Percentiles rank a stretch among this genome's conserved stretches.
These are phyloP conservation scores for Thamnidium elegans DNA, from an alignment of 192 early-diverging fungal genomes.

Conservation along the genomic window DNA sequence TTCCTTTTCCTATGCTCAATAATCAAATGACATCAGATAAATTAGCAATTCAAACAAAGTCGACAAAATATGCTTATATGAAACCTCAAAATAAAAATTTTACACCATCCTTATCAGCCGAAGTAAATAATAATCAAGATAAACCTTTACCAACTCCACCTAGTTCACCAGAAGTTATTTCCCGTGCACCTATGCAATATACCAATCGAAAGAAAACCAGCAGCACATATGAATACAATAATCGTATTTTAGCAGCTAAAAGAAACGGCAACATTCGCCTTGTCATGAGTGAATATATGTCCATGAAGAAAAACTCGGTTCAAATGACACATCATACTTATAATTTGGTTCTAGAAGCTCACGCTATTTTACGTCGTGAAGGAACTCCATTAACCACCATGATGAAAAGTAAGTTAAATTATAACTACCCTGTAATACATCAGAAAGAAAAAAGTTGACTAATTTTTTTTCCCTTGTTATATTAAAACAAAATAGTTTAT, in stretches of 20 bases:
- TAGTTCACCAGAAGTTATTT: not conserved
- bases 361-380: conserved; percentile 28
- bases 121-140: not conserved
- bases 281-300: conserved; percentile 21
- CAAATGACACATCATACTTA: conserved; percentile 28
- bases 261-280: conserved; percentile 19
- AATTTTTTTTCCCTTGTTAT: not conserved
- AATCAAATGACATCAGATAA: not conserved
- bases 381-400: conserved; percentile 23
- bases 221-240: conserved; percentile 13
- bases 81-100: too few relatives aligned
- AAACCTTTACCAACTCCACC: not conserved
- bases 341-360: conserved; percentile 30
- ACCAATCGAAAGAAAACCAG: not conserved
- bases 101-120: not conserved
- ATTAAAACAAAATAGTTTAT: conserved; percentile 23
- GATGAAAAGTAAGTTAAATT: conserved; percentile 15
- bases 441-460: not conserved
- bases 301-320: conserved; percentile 27
- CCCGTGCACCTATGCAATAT: not conserved
- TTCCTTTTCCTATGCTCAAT: not conserved
- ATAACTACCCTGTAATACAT: not conserved
- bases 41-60: too few relatives aligned
- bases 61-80: too few relatives aligned
- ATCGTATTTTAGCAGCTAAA: conserved; percentile 22